Evolutionary conservation across 1,139 yeast genomes (phyloP).

Genomic region (Kodamaea arcana): DNA sequence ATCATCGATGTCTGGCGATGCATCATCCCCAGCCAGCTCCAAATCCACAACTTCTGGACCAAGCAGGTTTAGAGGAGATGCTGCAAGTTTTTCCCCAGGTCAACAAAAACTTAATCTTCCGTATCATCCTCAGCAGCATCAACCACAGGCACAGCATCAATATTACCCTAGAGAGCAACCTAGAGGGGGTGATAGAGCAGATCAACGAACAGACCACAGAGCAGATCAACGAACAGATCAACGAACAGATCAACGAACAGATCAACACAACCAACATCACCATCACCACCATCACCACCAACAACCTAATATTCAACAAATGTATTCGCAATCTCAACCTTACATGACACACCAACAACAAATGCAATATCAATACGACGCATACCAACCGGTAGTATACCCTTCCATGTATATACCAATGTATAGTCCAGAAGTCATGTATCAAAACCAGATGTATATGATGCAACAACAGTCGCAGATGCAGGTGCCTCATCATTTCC

Average conservation of each 20-base stretch:
- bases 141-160: constrained; percentile 13
- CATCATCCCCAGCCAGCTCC: constrained; percentile 16
- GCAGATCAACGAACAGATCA: constrained; percentile 10
- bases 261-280: constrained; percentile 14
- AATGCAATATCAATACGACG: constrained; percentile 11
- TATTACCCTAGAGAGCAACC: constrained; percentile 13
- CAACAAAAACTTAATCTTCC: constrained; percentile 15
- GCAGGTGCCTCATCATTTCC: constrained; percentile 5
- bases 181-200: too few species aligned
- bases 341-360: constrained; percentile 14
- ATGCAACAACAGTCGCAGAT: constrained; percentile 12
- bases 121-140: constrained; percentile 8
- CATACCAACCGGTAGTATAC: constrained; percentile 13
- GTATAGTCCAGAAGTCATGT: constrained; percentile 13
- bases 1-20: constrained; percentile 9
- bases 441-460: constrained; percentile 14
- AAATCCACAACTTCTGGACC: constrained; percentile 29
- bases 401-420: constrained; percentile 17
- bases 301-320: constrained; percentile 11
- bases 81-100: constrained; percentile 39
- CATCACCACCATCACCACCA: constrained; percentile 11
- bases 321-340: constrained; percentile 17
- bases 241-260: constrained; percentile 15
- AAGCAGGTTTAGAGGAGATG: constrained; percentile 37
- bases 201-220: constrained; percentile 9